A percentile compares a stretch with the other conserved stretches of the same genome.
Evolutionary conservation across 208 protist species (phyloP).

Genomic region (Acanthamoeba rhysodes): DNA sequence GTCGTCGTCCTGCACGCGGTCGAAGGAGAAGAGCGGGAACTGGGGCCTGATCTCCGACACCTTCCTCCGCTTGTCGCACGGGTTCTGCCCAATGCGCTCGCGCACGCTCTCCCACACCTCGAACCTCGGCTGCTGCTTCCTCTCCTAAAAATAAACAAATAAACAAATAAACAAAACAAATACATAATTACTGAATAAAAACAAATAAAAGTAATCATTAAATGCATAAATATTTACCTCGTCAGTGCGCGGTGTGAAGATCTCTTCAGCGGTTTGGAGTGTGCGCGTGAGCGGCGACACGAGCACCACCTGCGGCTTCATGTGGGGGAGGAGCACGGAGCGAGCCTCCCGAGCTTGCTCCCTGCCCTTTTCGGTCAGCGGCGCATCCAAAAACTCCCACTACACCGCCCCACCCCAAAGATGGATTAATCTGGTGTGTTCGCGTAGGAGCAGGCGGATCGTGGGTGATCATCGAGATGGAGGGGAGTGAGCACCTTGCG

Average conservation of each 20-base stretch:
- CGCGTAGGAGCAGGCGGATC: too few species aligned
- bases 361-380: background rate
- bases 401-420: background rate
- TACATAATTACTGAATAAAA: too few species aligned
- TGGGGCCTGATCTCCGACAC: background rate
- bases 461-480: too few species aligned
- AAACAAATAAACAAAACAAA: too few species aligned
- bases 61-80: conserved; percentile 24
- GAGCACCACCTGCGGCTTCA: conserved; percentile 57
- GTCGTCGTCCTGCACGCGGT: conserved; percentile 5
- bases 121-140: background rate
- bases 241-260: background rate
- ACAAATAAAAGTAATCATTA: background rate
- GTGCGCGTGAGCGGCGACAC: conserved; percentile 56
- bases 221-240: background rate
- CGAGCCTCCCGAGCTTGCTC: conserved; percentile 31
- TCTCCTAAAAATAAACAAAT: background rate
- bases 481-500: background rate
- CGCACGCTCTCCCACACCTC: conserved; percentile 50
- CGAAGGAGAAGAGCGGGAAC: conserved; percentile 60
- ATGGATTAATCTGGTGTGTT: background rate
- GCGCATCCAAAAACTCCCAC: conserved; percentile 40
- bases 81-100: conserved; percentile 39
- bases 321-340: background rate
- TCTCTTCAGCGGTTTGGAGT: conserved; percentile 16